Evolutionary conservation across 371 early-diverging fungal genomes (phyloP).

Genomic region (Mortierella sp.): DNA sequence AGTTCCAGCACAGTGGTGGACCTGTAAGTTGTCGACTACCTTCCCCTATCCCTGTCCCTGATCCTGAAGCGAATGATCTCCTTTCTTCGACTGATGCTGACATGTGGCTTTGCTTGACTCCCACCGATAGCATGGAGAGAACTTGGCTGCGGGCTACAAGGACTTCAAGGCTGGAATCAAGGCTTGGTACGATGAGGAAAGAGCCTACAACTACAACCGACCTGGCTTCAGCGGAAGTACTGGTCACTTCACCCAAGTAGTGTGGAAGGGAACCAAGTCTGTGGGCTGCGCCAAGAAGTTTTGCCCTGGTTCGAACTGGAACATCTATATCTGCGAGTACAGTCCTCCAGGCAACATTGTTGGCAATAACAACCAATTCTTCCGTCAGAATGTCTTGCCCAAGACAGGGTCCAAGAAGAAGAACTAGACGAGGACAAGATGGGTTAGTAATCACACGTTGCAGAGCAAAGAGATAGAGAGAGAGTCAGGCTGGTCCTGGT

Average conservation of each 20-base stretch:
- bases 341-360: constrained; percentile 59
- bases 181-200: constrained; percentile 62
- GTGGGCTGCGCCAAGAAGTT: constrained; percentile 63
- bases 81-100: too few species aligned
- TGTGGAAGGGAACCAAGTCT: constrained; percentile 61
- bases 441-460: too few species aligned
- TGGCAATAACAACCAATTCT: constrained; percentile 31
- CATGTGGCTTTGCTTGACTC: neutral
- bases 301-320: constrained; percentile 51
- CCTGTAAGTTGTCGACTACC: too few species aligned
- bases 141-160: constrained; percentile 58
- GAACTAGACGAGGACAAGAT: too few species aligned
- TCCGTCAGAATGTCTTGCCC: constrained; percentile 56
- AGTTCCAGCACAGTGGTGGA: constrained; percentile 56
- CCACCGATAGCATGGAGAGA: constrained; percentile 56
- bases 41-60: too few species aligned
- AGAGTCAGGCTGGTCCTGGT: too few species aligned
- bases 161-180: constrained; percentile 42
- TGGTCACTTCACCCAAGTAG: constrained; percentile 67
- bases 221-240: constrained; percentile 51
- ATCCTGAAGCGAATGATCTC: too few species aligned
- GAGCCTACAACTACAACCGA: constrained; percentile 53
- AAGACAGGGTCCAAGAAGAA: constrained; percentile 7
- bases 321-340: constrained; percentile 63
- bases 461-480: too few species aligned